phyloP scores from a whole-genome alignment of 352 stramenopile species.

The Phytophthora aleatoria region DNA sequence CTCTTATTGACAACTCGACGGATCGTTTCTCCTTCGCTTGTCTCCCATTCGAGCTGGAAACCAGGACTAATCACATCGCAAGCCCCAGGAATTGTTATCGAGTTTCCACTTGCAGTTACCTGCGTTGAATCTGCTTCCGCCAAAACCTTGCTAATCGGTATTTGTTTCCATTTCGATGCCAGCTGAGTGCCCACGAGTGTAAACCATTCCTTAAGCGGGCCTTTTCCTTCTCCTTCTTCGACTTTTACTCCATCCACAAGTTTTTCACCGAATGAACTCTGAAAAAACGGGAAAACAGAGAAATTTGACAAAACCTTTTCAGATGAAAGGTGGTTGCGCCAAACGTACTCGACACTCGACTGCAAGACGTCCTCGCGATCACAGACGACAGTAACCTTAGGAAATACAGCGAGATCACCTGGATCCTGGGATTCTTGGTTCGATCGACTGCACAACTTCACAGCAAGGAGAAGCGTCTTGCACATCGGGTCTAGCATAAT shows the following conservation, averaged over 20 bases:
- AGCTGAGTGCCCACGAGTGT: conserved; percentile 45
- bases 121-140: conserved; percentile 12
- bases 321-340: conserved; percentile 28
- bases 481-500: conserved; percentile 53
- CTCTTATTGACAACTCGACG: conserved; percentile 56
- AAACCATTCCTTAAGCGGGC: conserved; percentile 81
- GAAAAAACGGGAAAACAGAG: conserved; percentile 66
- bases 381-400: conserved; percentile 58
- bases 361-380: conserved; percentile 46
- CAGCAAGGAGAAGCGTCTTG: conserved; percentile 57
- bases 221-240: conserved; percentile 80
- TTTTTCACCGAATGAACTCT: conserved; percentile 75
- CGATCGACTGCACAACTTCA: conserved; percentile 22
- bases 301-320: conserved; percentile 21
- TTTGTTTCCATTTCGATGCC: conserved; percentile 48
- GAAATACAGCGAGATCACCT: conserved; percentile 26
- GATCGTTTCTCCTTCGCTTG: conserved; percentile 30
- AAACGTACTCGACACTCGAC: conserved; percentile 44
- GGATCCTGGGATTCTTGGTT: conserved; percentile 22
- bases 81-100: conserved; percentile 42
- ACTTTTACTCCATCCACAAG: conserved; percentile 56
- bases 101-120: conserved; percentile 55
- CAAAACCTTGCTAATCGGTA: conserved; percentile 18
- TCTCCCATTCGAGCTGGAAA: conserved; percentile 45
- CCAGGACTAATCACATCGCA: conserved; percentile 26